These are phyloP conservation scores for Peronospora farinosa DNA, from an alignment of 352 stramenopile species.

Conservation along the genomic window DNA sequence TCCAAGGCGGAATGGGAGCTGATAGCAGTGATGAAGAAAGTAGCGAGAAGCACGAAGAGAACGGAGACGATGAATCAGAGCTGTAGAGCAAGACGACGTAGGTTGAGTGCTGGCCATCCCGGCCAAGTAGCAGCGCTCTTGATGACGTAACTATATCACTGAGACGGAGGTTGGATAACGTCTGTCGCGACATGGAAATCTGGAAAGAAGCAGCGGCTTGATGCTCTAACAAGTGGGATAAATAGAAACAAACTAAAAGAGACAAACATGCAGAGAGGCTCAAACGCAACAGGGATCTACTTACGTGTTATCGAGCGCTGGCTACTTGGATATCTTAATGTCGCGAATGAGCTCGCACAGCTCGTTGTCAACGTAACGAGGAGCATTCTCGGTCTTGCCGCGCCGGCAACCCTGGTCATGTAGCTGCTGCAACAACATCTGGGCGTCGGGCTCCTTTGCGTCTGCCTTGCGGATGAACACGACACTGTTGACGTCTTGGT, in stretches of 20 bases:
- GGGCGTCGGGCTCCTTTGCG: conserved; percentile 21
- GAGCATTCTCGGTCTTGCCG: conserved; percentile 23
- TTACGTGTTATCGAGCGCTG: conserved; percentile 13
- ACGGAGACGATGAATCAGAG: neutral
- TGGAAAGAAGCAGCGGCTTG: conserved; percentile 69
- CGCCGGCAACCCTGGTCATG: conserved; percentile 31
- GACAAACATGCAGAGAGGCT: neutral
- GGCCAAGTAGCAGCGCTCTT: neutral
- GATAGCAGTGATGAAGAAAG: conserved; percentile 31
- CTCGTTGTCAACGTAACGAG: conserved; percentile 40
- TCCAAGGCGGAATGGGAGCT: conserved; percentile 33
- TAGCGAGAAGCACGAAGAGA: conserved; percentile 17
- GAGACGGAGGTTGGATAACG: too few species aligned
- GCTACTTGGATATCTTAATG: conserved; percentile 40
- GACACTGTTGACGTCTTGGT: conserved; percentile 62
- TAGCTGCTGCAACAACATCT: conserved; percentile 32
- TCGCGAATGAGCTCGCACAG: conserved; percentile 48
- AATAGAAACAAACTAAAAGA: conserved; percentile 14
- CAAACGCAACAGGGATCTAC: conserved; percentile 13
- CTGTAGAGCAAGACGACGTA: too few species aligned
- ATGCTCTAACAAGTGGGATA: conserved; percentile 49
- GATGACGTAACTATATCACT: neutral
- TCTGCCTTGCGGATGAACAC: conserved; percentile 45
- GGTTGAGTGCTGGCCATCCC: conserved; percentile 3
- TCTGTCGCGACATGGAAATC: neutral